Evolutionary conservation across 2,329 filamentous ascomycete species (phyloP), one percentile per base, ranked within the genome.

Genomic region (Colletotrichum tamarilloi): DNA sequence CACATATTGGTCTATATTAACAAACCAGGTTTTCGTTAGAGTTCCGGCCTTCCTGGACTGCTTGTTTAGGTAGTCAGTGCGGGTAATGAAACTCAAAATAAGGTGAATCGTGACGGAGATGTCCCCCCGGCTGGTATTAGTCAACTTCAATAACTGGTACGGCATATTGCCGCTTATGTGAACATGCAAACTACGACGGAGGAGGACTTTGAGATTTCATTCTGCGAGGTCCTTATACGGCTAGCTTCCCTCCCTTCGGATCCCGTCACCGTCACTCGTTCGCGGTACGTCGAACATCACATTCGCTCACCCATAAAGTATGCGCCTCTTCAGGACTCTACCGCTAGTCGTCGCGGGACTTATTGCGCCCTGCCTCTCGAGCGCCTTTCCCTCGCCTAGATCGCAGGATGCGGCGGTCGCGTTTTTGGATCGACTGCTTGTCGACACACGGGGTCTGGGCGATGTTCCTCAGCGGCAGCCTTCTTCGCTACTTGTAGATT

Each of bases 401-500:
- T 8, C 4, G 6, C 42, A 49, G 19, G 19, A 49, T 22, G 42
- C 42, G 19, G 42, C 42, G 4, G 19, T 19, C 3, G 2, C 42
- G 42, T 22, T 49, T 3, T 11, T 49, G 42, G 19, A 49, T 49
- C 16, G 19, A 22, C 42, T 49, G 19, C 42, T 49, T 1, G 8
- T 22, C 42, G 42, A 22, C 4, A 22, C 42, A 2, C 8, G 19
- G 42, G 19, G 42, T 49, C 42, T 49, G 19, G 19, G 19, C 16
- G 42, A 49, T 22, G 19, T 19, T 22, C 42, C n/a, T 19, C 42
- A 49, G 8, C 42, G 7, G 3, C 42, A 22, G 42, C 19, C 42
- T 22, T n/a, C 22, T 1, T 24, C 9, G 2, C 56, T 56, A 4
- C 2, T 24, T 7, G 84, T 87, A 26, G 82, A 88, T 74, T 76